Evolutionary conservation across 2,329 filamentous ascomycete species (phyloP), one percentile per base, ranked within the genome.

Genomic region (Aspergillus latus): DNA sequence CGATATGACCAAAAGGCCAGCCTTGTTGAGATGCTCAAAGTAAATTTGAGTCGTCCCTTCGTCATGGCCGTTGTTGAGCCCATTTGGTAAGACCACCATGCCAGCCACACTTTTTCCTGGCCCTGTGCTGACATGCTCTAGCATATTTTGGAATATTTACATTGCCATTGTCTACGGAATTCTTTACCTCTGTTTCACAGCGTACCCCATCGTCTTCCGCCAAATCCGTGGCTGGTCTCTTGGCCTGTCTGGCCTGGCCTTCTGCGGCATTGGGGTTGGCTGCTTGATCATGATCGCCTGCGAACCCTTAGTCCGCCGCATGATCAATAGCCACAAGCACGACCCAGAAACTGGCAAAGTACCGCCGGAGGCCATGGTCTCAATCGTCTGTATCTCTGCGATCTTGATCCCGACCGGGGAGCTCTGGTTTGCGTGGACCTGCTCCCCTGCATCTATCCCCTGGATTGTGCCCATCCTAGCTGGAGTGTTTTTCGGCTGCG

Each of bases 351-450:
- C 90, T 0, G 89, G 89, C 9, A 85, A 85, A 37, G 82, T 85
- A 0, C 80, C 84, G 0, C 92, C 92, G 0, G 92, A 97, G 73
- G 88, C 91, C 1, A 90, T 89, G 62, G 90, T 93, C 3, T 84
- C 85, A 42, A 82, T 94, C 55, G 88, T 96, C 66, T 90, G 87
- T 63, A 84, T 96, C 28, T 90, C 88, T 3, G 84, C 90, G 0
- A 70, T 95, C 1, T 76, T 90, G 1, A 85, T 89, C 0, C 88
- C 91, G 0, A 72, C 90, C 2, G 92, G 92, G 13, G 88, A 96
- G 72, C 82, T 97, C 26, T 88, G 87, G 71, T 97, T 97, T 68
- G 85, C 89, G 0, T 96, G 91, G 91, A 96, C 92, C 0, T 92
- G 87, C 59, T 84, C 91, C 0, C 92, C 92, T 0, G 76, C 74